These are phyloP conservation scores for Coemansia sp. DNA, from an alignment of 192 early-diverging fungal species.

Conservation along the genomic window DNA sequence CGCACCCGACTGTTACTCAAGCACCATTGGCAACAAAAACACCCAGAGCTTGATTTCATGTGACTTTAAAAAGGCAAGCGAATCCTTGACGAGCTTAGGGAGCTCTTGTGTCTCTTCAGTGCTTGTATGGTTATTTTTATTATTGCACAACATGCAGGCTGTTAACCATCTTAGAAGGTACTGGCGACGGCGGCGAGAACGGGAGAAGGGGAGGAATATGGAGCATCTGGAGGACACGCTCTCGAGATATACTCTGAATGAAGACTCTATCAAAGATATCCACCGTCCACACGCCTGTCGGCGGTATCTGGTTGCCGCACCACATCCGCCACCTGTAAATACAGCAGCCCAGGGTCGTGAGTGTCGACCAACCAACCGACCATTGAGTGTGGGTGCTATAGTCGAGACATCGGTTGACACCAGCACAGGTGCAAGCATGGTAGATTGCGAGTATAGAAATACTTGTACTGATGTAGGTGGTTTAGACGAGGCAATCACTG, in stretches of 20 bases:
- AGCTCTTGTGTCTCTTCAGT: neutral
- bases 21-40: too few relatives aligned
- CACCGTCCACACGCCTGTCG: slow-evolving; percentile 22
- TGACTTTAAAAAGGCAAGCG: too few relatives aligned
- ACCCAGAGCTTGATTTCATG: too few relatives aligned
- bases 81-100: too few relatives aligned
- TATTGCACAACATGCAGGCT: slow-evolving; percentile 2
- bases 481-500: neutral
- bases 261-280: slow-evolving; percentile 29
- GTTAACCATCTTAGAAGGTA: neutral
- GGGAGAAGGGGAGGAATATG: neutral
- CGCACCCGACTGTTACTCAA: too few relatives aligned
- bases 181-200: neutral
- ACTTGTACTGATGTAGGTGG: neutral
- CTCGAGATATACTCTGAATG: slow-evolving; percentile 29
- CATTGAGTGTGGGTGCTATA: neutral
- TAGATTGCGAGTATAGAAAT: neutral
- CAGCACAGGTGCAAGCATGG: neutral
- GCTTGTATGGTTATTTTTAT: neutral
- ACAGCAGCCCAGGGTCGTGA: slow-evolving; percentile 5
- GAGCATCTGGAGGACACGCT: slow-evolving; percentile 11
- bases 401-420: too few relatives aligned
- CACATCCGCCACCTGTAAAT: neutral
- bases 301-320: slow-evolving; percentile 14
- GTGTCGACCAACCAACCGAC: neutral